Conservation (phyloP, 495 filamentous ascomycete genomes). For the Tetracladium marchalianum region DNA sequence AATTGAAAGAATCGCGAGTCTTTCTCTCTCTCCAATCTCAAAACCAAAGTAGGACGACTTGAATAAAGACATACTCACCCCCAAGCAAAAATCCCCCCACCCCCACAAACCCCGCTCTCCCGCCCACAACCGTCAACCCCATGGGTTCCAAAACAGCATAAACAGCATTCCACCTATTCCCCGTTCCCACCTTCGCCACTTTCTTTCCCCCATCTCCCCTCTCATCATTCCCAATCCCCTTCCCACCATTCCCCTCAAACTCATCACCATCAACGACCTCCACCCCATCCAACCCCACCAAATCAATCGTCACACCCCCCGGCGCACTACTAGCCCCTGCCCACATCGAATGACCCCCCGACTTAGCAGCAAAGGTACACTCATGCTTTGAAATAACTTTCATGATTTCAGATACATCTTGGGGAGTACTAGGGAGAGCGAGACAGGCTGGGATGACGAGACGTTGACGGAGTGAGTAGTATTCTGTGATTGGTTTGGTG, state of each 20-base stretch:
- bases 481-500: not conserved
- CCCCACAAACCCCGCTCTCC: slow-evolving; percentile 41
- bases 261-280: no score
- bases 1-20: no score
- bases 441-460: slow-evolving; percentile 23
- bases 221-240: slow-evolving; percentile 28
- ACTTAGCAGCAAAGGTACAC: slow-evolving; percentile 23
- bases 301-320: slow-evolving; percentile 24
- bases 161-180: slow-evolving; percentile 35
- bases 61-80: slow-evolving; percentile 26
- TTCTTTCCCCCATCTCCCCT: no score
- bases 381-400: slow-evolving; percentile 19
- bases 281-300: slow-evolving; percentile 21
- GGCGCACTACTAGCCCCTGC: slow-evolving; percentile 22
- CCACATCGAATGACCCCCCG: slow-evolving; percentile 21
- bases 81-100: slow-evolving; percentile 45
- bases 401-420: slow-evolving; percentile 24
- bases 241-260: no score
- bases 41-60: slow-evolving; percentile 2
- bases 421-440: slow-evolving; percentile 21
- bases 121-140: slow-evolving; percentile 38
- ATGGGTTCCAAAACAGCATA: slow-evolving; percentile 31
- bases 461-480: slow-evolving; percentile 17
- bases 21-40: no score
- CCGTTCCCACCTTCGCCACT: no score